These are phyloP conservation scores for Acrodontium crateriforme DNA, from an alignment of 2,329 filamentous ascomycete genomes.

Conservation along the genomic window DNA sequence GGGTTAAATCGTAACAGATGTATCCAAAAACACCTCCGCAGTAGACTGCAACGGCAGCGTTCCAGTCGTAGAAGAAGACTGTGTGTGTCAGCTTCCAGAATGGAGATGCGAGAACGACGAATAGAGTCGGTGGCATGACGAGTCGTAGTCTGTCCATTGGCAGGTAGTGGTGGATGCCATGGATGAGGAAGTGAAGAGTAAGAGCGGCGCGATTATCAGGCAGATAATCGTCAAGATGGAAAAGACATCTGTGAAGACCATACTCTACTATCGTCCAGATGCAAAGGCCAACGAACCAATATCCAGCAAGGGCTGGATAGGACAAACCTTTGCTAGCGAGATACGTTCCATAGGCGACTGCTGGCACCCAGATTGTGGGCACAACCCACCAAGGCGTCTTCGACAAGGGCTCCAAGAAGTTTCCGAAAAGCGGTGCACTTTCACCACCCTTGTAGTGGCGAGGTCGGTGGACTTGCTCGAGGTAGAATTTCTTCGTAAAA, in stretches of 20 bases:
- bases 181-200: constrained; percentile 81
- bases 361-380: constrained; percentile 73
- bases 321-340: constrained; percentile 48
- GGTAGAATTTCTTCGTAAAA: constrained; percentile 91
- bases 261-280: constrained; percentile 92
- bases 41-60: constrained; percentile 62
- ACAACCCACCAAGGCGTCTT: constrained; percentile 92
- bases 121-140: constrained; percentile 90
- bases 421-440: constrained; percentile 89
- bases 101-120: constrained; percentile 66
- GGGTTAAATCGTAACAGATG: constrained; percentile 89
- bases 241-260: constrained; percentile 72
- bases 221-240: constrained; percentile 86
- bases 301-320: constrained; percentile 36
- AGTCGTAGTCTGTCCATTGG: constrained; percentile 98
- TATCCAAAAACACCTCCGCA: constrained; percentile 92
- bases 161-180: constrained; percentile 94
- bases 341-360: constrained; percentile 57
- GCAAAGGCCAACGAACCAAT: constrained; percentile 56
- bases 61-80: constrained; percentile 75
- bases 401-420: constrained; percentile 94
- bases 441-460: constrained; percentile 89
- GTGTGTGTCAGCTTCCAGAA: constrained; percentile 86
- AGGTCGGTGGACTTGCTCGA: constrained; percentile 89
- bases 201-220: constrained; percentile 83